Conservation (phyloP, 306 rosid species). For the Quercus aquifolioides region DNA sequence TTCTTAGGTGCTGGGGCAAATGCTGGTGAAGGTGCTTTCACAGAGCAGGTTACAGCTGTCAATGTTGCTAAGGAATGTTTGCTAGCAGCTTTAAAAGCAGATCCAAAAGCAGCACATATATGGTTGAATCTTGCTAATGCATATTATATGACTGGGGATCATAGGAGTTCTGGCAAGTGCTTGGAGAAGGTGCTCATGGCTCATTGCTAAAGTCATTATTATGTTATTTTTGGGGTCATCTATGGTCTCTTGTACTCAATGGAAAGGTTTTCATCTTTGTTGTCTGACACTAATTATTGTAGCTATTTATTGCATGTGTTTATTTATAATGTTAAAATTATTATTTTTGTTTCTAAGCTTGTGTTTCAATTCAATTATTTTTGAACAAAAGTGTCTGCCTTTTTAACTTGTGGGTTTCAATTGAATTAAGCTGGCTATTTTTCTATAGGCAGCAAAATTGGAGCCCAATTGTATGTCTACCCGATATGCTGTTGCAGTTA, state of each 20-base stretch:
- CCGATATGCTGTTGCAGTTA: slow-evolving; percentile 78
- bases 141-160: slow-evolving; percentile 69
- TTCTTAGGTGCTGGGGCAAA: slow-evolving; percentile 87
- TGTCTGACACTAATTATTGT: slow-evolving; percentile 7
- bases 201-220: slow-evolving; percentile 50
- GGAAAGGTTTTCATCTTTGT: slow-evolving; percentile 21
- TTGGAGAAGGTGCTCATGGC: slow-evolving; percentile 90
- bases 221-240: slow-evolving; percentile 46
- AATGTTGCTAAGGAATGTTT: slow-evolving; percentile 88
- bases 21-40: slow-evolving; percentile 59
- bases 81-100: slow-evolving; percentile 73
- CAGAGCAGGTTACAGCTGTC: slow-evolving; percentile 56
- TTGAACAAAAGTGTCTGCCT: background rate
- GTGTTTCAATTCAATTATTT: slow-evolving; percentile 8
- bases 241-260: slow-evolving; percentile 40
- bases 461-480: slow-evolving; percentile 93
- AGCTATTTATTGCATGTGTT: slow-evolving; percentile 1
- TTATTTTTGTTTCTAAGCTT: background rate
- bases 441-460: slow-evolving; percentile 75
- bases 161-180: slow-evolving; percentile 89
- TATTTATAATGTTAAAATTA: slow-evolving; percentile 7
- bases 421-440: slow-evolving; percentile 19
- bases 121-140: slow-evolving; percentile 94
- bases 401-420: background rate
- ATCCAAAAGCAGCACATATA: slow-evolving; percentile 84